Conservation (phyloP, 1,284 basidiomycete species). For the Rhodotorula sp. region DNA sequence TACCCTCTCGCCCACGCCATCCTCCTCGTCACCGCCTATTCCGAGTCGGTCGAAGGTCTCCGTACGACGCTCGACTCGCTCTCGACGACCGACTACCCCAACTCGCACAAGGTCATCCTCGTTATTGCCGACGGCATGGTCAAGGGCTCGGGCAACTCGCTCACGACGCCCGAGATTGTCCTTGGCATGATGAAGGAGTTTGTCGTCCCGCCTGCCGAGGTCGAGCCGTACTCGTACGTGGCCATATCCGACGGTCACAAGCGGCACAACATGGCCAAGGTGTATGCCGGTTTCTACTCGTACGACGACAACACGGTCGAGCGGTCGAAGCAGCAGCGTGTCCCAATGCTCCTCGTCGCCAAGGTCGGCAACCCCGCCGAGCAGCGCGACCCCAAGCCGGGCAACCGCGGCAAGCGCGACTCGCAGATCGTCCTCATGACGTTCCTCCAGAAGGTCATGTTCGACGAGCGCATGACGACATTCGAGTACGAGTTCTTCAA, state of each 20-base stretch:
- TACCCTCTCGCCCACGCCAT: slow-evolving; percentile 93
- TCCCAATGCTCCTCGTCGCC: slow-evolving; percentile 91
- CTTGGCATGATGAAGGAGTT: slow-evolving; percentile 98
- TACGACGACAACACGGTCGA: slow-evolving; percentile 93
- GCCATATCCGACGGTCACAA: slow-evolving; percentile 99
- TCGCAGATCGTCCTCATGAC: slow-evolving; percentile 71
- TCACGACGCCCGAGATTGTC: slow-evolving; percentile 92
- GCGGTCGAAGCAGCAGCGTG: slow-evolving; percentile 89
- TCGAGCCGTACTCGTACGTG: slow-evolving; percentile 93
- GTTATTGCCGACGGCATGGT: slow-evolving; percentile 99
- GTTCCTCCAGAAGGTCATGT: slow-evolving; percentile 55
- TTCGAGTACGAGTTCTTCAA: slow-evolving; percentile 57
- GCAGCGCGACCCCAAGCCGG: slow-evolving; percentile 83
- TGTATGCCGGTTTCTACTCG: slow-evolving; percentile 95
- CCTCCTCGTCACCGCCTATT: slow-evolving; percentile 97
- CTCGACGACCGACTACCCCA: slow-evolving; percentile 97
- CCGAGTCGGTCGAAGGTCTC: slow-evolving; percentile 93
- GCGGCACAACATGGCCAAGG: slow-evolving; percentile 98
- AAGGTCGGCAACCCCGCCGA: slow-evolving; percentile 92
- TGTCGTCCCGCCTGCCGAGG: slow-evolving; percentile 75
- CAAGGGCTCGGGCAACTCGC: slow-evolving; percentile 82
- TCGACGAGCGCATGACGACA: slow-evolving; percentile 54
- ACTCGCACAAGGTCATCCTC: slow-evolving; percentile 93
- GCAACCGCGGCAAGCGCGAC: slow-evolving; percentile 98
- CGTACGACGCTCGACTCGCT: slow-evolving; percentile 96